phyloP scores from a whole-genome alignment of 176 grass and related monocot genomes.

The Bothriochloa decipiens region DNA sequence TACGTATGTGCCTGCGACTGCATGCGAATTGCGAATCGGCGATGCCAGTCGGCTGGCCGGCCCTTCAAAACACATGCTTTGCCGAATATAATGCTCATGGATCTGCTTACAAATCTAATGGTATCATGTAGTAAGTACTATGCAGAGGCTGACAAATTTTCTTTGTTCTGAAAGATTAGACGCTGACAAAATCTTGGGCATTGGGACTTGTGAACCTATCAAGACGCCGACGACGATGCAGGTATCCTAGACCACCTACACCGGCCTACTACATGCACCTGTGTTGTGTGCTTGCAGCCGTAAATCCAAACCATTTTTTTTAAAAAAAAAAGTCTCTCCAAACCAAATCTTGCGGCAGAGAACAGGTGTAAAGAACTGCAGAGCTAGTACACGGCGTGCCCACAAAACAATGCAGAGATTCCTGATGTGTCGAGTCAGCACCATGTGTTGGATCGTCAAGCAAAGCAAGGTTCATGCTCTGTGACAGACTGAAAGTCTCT shows the following conservation, averaged over 20 bases:
- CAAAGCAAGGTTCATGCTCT: neutral
- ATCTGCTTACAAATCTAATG: conserved; percentile 24
- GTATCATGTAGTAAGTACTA: neutral
- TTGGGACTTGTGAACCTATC: conserved; percentile 47
- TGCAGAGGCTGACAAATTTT: neutral
- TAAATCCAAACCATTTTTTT: too few species aligned
- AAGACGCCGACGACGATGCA: conserved; percentile 16
- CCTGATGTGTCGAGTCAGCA: conserved; percentile 51
- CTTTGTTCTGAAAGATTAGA: too few species aligned
- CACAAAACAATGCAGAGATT: conserved; percentile 54
- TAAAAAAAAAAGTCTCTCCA: too few species aligned
- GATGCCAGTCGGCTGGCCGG: conserved; percentile 10
- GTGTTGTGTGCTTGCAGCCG: neutral
- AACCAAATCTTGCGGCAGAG: conserved; percentile 23
- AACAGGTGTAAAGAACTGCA: neutral
- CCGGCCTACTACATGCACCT: conserved; percentile 1
- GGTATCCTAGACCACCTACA: conserved; percentile 35
- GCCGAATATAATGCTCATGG: neutral
- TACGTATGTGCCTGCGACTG: too few species aligned
- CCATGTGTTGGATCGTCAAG: conserved; percentile 42
- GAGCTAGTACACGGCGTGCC: conserved; percentile 44
- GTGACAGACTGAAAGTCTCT: conserved; percentile 53
- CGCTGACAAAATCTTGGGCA: conserved; percentile 3
- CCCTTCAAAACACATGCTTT: conserved; percentile 5
- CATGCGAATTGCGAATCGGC: too few species aligned